Evolutionary conservation across 768 basidiomycete species (phyloP).

Genomic region (Tylopilus subfusipes): DNA sequence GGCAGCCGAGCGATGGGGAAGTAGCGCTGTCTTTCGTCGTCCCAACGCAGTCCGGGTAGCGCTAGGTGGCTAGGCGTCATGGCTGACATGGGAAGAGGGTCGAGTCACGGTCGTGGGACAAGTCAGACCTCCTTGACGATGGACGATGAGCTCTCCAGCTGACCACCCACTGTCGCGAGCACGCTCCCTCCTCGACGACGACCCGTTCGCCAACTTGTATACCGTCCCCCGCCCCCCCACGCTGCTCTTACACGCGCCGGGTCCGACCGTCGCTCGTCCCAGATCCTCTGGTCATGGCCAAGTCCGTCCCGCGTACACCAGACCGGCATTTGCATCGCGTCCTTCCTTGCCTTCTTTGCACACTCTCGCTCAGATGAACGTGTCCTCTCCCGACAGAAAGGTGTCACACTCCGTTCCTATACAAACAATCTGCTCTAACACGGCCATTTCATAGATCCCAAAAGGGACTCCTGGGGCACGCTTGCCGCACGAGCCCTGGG

Average conservation of each 20-base stretch:
- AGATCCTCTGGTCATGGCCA: conserved; percentile 35
- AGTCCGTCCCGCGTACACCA: conserved; percentile 39
- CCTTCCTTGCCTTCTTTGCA: conserved; percentile 44
- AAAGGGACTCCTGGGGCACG: conserved; percentile 42
- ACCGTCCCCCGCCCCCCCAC: conserved; percentile 14
- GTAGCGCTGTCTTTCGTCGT: conserved; percentile 49
- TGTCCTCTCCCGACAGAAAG: conserved; percentile 34
- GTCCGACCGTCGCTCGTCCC: conserved; percentile 22
- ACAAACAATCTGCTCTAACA: background rate
- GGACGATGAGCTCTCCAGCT: background rate
- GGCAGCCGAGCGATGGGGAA: conserved; percentile 38
- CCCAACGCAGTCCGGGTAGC: conserved; percentile 58
- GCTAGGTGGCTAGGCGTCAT: conserved; percentile 46
- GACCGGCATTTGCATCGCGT: conserved; percentile 38
- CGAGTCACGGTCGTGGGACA: background rate
- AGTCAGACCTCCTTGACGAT: background rate
- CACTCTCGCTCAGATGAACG: conserved; percentile 36
- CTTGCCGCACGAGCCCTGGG: conserved; percentile 43
- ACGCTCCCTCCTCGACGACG: conserved; percentile 48
- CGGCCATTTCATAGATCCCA: conserved; percentile 29
- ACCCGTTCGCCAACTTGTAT: conserved; percentile 66
- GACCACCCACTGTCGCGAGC: no score
- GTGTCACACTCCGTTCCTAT: conserved; percentile 20
- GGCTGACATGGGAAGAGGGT: background rate
- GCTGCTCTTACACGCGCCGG: conserved; percentile 4